phyloP scores from a whole-genome alignment of 2,329 filamentous ascomycete genomes.

The Cadophora sp. region DNA sequence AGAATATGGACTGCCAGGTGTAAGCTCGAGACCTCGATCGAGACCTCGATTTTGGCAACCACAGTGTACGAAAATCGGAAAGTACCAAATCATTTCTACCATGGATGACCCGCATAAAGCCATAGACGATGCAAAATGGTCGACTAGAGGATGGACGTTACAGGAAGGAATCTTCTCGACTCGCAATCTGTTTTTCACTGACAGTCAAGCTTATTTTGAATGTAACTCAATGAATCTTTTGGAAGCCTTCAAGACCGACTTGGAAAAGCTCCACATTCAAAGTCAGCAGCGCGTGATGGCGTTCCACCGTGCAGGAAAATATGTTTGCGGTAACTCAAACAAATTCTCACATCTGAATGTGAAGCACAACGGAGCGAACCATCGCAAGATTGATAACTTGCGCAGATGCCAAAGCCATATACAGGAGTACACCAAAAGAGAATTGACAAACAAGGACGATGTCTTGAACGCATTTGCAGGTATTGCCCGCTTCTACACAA shows the following conservation, averaged over 20 bases:
- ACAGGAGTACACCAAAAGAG: not conserved
- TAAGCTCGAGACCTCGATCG: too few species aligned
- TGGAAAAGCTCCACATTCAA: not conserved
- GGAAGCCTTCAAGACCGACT: not conserved
- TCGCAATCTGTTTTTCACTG: not conserved
- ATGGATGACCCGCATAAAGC: not conserved
- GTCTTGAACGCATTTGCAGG: not conserved
- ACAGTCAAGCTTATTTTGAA: not conserved
- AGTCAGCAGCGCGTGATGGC: not conserved
- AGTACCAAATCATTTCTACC: not conserved
- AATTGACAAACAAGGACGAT: conserved; percentile 1
- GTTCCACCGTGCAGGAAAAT: not conserved
- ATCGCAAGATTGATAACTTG: not conserved
- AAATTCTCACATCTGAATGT: not conserved
- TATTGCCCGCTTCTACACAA: not conserved
- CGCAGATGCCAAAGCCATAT: not conserved
- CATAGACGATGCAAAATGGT: not conserved
- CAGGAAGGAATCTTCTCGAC: not conserved
- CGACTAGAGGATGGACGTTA: not conserved
- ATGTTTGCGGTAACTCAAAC: not conserved
- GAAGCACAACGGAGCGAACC: not conserved
- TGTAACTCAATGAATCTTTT: conserved; percentile 1
- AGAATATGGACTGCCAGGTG: conserved; percentile 29
- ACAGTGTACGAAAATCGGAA: conserved; percentile 15
- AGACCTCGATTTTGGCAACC: conserved; percentile 20